These are phyloP conservation scores for Erodium maritimum DNA, from an alignment of 345 rosid genomes.

Conservation along the genomic window DNA sequence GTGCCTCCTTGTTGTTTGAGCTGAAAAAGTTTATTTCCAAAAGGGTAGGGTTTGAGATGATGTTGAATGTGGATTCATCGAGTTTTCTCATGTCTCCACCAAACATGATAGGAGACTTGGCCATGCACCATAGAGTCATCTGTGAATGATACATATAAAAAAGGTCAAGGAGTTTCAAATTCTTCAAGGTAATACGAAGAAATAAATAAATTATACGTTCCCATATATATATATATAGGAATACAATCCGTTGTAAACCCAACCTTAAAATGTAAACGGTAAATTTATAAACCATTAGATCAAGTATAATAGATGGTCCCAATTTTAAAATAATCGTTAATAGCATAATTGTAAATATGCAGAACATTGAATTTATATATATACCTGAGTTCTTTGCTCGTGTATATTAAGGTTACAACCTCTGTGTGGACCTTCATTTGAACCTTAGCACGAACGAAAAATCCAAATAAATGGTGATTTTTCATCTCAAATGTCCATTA, in stretches of 20 bases:
- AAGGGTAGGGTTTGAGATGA: conserved; percentile 53
- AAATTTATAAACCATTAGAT: no score
- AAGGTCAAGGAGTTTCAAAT: conserved; percentile 6
- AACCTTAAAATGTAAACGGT: no score
- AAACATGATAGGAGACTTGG: conserved; percentile 79
- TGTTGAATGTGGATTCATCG: conserved; percentile 38
- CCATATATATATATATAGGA: conserved; percentile 13
- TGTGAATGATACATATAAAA: conserved; percentile 16
- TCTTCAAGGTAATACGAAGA: neutral
- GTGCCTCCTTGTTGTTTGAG: conserved; percentile 53
- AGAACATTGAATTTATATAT: no score
- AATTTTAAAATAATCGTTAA: no score
- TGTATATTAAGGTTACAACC: conserved; percentile 37
- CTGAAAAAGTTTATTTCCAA: conserved; percentile 60
- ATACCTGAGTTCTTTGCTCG: conserved; percentile 69
- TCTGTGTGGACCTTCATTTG: conserved; percentile 68
- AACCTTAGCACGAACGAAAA: conserved; percentile 30
- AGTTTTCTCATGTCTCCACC: conserved; percentile 76
- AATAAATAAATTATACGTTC: neutral
- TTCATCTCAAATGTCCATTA: neutral
- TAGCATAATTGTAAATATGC: no score
- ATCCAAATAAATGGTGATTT: conserved; percentile 9
- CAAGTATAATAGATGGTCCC: no score
- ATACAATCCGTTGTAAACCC: no score
- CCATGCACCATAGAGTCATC: conserved; percentile 89